phyloP scores from a whole-genome alignment of 164 flowering plant species.

The Vitis labrusca region DNA sequence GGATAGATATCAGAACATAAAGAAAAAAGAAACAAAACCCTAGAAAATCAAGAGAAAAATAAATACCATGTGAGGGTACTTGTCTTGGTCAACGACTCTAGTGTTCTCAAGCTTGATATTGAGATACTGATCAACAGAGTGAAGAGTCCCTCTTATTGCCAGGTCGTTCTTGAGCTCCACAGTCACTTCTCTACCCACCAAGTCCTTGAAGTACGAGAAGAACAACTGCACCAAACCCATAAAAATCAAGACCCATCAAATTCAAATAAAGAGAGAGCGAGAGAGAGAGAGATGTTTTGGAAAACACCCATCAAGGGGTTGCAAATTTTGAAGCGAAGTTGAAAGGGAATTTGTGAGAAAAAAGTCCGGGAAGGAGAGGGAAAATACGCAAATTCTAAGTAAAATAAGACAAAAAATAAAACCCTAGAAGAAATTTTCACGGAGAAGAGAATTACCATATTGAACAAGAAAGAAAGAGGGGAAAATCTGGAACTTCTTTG shows the following conservation, averaged over 20 bases:
- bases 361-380: too few species aligned
- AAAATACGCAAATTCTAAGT: too few species aligned
- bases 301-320: too few species aligned
- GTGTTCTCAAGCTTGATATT: constrained; percentile 98
- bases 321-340: too few species aligned
- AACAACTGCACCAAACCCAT: constrained; percentile 44
- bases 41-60: neutral
- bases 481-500: too few species aligned
- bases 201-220: constrained; percentile 95
- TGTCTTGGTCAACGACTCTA: constrained; percentile 92
- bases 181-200: constrained; percentile 95
- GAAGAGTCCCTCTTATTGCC: constrained; percentile 86
- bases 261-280: neutral
- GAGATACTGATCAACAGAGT: constrained; percentile 94
- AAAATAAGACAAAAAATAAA: too few species aligned
- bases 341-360: too few species aligned
- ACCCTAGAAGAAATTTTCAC: too few species aligned
- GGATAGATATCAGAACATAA: neutral
- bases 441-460: too few species aligned
- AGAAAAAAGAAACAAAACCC: constrained; percentile 1
- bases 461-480: too few species aligned
- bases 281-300: too few species aligned
- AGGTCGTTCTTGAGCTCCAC: constrained; percentile 96
- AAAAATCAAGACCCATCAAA: neutral
- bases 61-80: constrained; percentile 90